Conservation (phyloP, 2,329 filamentous ascomycete genomes). For the Fusarium sp. region DNA sequence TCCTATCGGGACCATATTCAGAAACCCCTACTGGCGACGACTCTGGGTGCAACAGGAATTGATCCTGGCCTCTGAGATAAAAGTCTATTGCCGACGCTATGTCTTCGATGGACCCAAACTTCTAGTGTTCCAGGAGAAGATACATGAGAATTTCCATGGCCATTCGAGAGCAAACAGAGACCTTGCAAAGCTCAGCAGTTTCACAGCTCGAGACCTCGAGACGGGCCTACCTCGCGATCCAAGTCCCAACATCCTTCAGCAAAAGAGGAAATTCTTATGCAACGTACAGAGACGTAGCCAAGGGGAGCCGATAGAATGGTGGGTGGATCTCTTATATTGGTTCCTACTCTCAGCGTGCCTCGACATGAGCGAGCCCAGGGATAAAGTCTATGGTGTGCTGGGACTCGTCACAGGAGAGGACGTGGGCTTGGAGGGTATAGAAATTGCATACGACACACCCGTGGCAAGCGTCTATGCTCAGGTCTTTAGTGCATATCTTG, state of each 20-base stretch:
- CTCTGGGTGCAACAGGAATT: conserved; percentile 18
- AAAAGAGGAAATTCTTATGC: neutral
- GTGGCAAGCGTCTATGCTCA: neutral
- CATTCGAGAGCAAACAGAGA: neutral
- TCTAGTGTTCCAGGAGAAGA: neutral
- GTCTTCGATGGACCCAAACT: neutral
- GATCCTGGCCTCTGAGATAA: conserved; percentile 3
- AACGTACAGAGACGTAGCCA: neutral
- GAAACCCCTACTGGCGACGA: conserved; percentile 19
- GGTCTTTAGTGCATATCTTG: neutral
- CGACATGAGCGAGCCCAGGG: neutral
- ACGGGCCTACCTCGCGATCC: neutral
- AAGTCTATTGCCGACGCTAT: conserved; percentile 9
- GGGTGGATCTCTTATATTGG: neutral
- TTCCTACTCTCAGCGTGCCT: neutral
- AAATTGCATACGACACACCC: neutral
- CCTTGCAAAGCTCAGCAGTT: neutral
- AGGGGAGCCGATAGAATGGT: neutral
- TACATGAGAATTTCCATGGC: neutral
- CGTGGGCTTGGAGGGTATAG: neutral
- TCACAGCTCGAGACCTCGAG: neutral
- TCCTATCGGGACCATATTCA: conserved; percentile 15
- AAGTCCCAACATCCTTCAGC: neutral
- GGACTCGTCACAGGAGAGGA: conserved; percentile 1
- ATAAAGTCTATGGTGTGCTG: conserved; percentile 12